These are phyloP conservation scores for Sporothrix protearum DNA, from an alignment of 2,329 filamentous ascomycete genomes.

Conservation along the genomic window DNA sequence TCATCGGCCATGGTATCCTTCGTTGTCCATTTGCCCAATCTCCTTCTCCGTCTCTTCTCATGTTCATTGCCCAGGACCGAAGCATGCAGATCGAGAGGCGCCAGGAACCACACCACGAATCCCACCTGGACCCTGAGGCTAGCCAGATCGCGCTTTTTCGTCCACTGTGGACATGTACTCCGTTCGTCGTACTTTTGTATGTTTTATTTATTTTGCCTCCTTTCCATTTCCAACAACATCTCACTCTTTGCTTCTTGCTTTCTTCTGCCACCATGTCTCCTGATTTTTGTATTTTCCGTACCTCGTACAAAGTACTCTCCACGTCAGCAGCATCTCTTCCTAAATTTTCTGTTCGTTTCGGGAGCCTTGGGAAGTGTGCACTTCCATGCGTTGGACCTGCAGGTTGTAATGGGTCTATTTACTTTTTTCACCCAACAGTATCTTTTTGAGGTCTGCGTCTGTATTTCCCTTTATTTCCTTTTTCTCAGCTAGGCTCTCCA, in stretches of 20 bases:
- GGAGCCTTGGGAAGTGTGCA: background rate
- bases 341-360: background rate
- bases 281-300: background rate
- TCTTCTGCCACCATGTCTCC: background rate
- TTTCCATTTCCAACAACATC: background rate
- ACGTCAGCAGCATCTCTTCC: background rate
- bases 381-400: conserved; percentile 17
- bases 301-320: conserved; percentile 3
- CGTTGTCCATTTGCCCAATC: background rate
- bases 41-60: background rate
- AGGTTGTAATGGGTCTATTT: conserved; percentile 20
- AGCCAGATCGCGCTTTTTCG: background rate
- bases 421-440: background rate
- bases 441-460: background rate
- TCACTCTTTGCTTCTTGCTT: background rate
- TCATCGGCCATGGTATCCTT: background rate
- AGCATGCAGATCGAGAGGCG: conserved; percentile 16
- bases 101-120: background rate
- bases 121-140: background rate
- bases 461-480: background rate
- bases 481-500: conserved; percentile 2
- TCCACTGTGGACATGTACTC: too few relatives aligned
- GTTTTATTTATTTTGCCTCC: background rate
- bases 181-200: too few relatives aligned
- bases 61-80: conserved; percentile 7